phyloP scores from a whole-genome alignment of 1,284 basidiomycete genomes.

The Amylostereum chailletii region DNA sequence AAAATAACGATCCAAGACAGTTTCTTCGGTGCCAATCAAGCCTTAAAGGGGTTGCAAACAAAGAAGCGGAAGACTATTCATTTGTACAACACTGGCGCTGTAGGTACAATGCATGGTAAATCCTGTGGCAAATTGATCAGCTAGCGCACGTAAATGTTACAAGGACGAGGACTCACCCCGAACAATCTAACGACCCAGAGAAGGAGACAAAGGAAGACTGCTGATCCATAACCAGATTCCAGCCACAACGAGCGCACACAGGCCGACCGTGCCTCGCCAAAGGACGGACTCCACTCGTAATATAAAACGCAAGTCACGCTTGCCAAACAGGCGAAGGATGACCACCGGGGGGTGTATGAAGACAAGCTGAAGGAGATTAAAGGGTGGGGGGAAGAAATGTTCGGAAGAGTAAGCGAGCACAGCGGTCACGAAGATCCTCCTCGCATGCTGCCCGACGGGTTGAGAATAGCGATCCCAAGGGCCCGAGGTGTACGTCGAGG shows the following conservation, averaged over 20 bases:
- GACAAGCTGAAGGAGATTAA: slow-evolving; percentile 33
- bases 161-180: too few relatives aligned
- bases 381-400: slow-evolving; percentile 39
- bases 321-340: slow-evolving; percentile 13
- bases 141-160: too few relatives aligned
- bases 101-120: too few relatives aligned
- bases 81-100: too few relatives aligned
- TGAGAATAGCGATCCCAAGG: slow-evolving; percentile 43
- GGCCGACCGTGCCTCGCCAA: slow-evolving; percentile 37
- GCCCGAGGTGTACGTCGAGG: slow-evolving; percentile 4
- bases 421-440: slow-evolving; percentile 30
- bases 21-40: too few relatives aligned
- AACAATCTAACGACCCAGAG: too few relatives aligned
- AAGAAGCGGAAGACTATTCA: too few relatives aligned
- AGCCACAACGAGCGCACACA: slow-evolving; percentile 23
- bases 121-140: too few relatives aligned
- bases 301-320: slow-evolving; percentile 6
- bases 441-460: slow-evolving; percentile 34
- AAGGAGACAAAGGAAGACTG: too few relatives aligned
- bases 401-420: slow-evolving; percentile 29
- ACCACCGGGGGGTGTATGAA: slow-evolving; percentile 17
- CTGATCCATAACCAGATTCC: background rate
- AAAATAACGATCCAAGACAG: too few relatives aligned
- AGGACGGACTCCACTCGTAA: slow-evolving; percentile 21
- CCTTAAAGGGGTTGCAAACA: too few relatives aligned